Evolutionary conservation across 73 alveolate species (phyloP), one percentile per base, ranked within the genome.

Genomic region (Blepharisma japonicum): DNA sequence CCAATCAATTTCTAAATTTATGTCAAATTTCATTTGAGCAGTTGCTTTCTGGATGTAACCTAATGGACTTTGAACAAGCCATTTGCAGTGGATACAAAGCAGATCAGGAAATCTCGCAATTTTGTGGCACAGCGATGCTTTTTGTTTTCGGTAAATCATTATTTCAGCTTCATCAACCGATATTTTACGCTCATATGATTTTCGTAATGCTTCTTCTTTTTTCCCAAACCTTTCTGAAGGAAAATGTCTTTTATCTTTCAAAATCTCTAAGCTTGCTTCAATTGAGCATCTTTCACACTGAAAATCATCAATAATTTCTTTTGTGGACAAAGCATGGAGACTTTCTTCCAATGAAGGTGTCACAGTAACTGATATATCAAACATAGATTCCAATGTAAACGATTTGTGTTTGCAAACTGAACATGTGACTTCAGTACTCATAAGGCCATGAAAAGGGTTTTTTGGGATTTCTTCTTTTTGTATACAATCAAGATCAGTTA

Each of bases 361-460:
- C 2, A 61, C 48, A 61, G 23, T 61, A 8, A 61, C n/a, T 11
- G 74, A 61, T 9, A 61, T 18, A 25, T 61, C 74, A 39, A 61
- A 61, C 18, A 61, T 61, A 1, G 50, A 14, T 3, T 61, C 74
- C 14, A 61, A 25, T 1, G 14, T 61, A 25, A 25, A 8, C 5
- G 74, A 14, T 61, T 61, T 61, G 46, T 61, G 14, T 25, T 2
- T 3, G 74, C 74, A 61, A 14, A 8, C 23, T 61, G 38, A 8
- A 5, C 74, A 61, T 0, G 39, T 61, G 14, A 61, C 23, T 61
- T 61, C 74, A 61, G 74, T 61, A 2, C 74, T 61, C 46, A 25
- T 61, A 61, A 61, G 74, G 23, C 74, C 74, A 8, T 14, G 23
- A 8, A 61, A 18, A 14, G 74, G 74, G 47, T 61, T 61, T 61